A percentile compares a stretch with the other conserved stretches of the same genome.
These are phyloP conservation scores for Pseudogymnoascus sp. DNA, from an alignment of 2,329 filamentous ascomycete species.

Conservation along the genomic window DNA sequence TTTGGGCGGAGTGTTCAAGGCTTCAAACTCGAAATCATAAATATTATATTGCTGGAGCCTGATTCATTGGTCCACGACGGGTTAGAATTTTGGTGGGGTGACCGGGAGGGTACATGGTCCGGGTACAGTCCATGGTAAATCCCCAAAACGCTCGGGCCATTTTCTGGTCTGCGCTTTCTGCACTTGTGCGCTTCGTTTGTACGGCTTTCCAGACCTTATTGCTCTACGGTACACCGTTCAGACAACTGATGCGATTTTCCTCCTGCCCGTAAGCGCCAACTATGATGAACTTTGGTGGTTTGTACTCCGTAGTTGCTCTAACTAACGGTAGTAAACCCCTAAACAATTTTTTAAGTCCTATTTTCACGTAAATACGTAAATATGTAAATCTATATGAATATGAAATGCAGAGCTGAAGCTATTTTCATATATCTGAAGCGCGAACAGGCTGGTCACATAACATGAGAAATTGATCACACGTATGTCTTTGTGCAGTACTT, in stretches of 20 bases:
- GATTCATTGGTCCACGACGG: neutral
- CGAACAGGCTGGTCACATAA: neutral
- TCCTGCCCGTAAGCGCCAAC: neutral
- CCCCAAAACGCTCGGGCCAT: neutral
- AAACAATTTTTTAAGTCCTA: neutral
- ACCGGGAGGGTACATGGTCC: neutral
- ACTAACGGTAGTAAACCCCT: conserved; percentile 2
- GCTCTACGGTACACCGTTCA: neutral
- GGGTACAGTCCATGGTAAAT: neutral
- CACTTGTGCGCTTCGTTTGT: neutral
- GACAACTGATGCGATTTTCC: neutral
- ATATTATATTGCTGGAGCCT: neutral
- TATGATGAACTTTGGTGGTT: neutral
- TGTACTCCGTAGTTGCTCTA: neutral
- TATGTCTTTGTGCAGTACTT: neutral
- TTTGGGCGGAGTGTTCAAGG: neutral
- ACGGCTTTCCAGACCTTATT: neutral
- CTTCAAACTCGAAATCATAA: neutral
- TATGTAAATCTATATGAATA: neutral
- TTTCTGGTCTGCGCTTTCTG: neutral
- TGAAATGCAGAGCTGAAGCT: neutral
- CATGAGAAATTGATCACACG: conserved; percentile 3
- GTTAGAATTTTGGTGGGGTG: neutral
- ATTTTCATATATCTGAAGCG: neutral
- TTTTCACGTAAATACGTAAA: neutral